A percentile compares a stretch with the other conserved stretches of the same genome.
Conservation (phyloP, 2,329 filamentous ascomycete species). For the Nakataea oryzae region DNA sequence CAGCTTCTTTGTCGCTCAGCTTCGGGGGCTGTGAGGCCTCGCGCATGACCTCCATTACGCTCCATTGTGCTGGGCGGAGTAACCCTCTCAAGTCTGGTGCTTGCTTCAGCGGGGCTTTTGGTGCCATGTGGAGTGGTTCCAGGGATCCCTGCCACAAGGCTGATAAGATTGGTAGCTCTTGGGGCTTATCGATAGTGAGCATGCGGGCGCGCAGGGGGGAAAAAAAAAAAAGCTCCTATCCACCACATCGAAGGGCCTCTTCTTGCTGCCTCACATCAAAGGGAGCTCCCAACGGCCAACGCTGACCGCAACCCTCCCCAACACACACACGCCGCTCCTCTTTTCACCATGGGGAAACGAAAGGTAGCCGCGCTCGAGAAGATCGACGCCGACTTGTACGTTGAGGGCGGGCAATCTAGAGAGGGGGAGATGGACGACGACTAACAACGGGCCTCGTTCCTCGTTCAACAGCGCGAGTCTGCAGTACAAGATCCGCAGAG, state of each 20-base stretch:
- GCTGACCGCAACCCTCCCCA: background rate
- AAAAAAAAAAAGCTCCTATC: background rate
- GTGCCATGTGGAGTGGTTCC: background rate
- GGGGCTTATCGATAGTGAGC: background rate
- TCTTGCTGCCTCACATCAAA: background rate
- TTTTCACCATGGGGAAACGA: conserved; percentile 62
- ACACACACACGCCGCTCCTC: background rate
- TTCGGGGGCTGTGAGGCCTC: background rate
- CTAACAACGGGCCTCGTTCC: background rate
- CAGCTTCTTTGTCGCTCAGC: background rate
- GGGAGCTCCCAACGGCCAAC: background rate
- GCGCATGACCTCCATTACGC: no score
- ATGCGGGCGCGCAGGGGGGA: background rate
- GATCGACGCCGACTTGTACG: conserved; percentile 78
- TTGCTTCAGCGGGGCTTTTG: background rate
- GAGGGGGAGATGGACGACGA: background rate
- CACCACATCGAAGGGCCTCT: background rate
- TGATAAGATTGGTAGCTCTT: no score
- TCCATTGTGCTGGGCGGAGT: background rate
- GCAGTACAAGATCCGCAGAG: conserved; percentile 82
- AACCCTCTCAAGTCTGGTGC: no score
- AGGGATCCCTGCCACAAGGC: no score
- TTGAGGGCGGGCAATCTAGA: background rate
- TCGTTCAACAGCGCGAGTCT: conserved; percentile 57
- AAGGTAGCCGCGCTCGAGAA: conserved; percentile 91